Evolutionary conservation across 495 filamentous ascomycete genomes (phyloP).

Genomic region (Penicillium robsamsonii): DNA sequence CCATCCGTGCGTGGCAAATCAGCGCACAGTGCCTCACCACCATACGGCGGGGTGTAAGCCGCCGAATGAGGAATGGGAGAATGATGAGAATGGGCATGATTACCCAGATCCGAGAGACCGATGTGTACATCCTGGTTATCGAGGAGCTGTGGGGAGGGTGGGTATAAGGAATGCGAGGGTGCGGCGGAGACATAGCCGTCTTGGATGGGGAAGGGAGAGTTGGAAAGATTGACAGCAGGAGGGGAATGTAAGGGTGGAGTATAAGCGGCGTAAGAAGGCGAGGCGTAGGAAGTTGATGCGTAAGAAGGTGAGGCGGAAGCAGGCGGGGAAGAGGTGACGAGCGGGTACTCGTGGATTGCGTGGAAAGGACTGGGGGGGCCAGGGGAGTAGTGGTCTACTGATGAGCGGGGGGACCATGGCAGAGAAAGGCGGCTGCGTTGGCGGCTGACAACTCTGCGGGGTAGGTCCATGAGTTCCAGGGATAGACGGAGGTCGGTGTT

Average conservation of each 20-base stretch:
- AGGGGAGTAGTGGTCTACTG: slow-evolving; percentile 40
- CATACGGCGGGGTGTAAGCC: slow-evolving; percentile 35
- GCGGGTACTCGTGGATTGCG: slow-evolving; percentile 33
- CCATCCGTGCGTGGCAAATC: slow-evolving; percentile 30
- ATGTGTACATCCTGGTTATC: slow-evolving; percentile 31
- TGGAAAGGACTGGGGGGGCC: slow-evolving; percentile 42
- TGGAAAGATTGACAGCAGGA: slow-evolving; percentile 38
- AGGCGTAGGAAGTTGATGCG: slow-evolving; percentile 39
- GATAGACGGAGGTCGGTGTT: slow-evolving; percentile 37
- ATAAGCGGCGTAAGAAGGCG: slow-evolving; percentile 41
- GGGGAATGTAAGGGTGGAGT: slow-evolving; percentile 45
- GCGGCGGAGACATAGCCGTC: slow-evolving; percentile 37
- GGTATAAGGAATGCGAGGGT: slow-evolving; percentile 34
- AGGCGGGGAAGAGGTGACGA: slow-evolving; percentile 39
- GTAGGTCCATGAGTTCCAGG: slow-evolving; percentile 40
- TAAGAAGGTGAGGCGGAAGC: slow-evolving; percentile 40
- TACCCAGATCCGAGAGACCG: slow-evolving; percentile 30
- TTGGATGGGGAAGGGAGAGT: slow-evolving; percentile 35
- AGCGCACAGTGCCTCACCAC: slow-evolving; percentile 31
- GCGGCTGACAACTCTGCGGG: slow-evolving; percentile 34
- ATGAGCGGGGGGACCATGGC: slow-evolving; percentile 40
- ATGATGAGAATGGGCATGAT: slow-evolving; percentile 12
- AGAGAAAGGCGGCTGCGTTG: slow-evolving; percentile 37
- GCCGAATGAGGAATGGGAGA: slow-evolving; percentile 32
- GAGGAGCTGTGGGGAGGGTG: slow-evolving; percentile 38